phyloP scores from a whole-genome alignment of 1,139 yeast species.

The Geotrichum fermentans region DNA sequence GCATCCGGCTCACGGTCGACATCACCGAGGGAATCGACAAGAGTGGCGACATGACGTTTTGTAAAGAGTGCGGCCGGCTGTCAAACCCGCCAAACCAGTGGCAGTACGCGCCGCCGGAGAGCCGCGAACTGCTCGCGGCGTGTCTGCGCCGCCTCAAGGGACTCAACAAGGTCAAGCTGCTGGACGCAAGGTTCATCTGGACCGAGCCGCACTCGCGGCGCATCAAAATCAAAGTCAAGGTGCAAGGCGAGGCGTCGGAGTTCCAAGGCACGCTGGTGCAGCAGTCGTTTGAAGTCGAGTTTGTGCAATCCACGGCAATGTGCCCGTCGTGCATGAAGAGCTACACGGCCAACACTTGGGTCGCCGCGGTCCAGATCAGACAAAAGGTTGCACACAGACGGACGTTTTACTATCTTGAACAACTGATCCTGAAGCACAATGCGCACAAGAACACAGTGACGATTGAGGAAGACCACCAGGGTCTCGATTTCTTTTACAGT shows the following conservation, averaged over 20 bases:
- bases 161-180: constrained; percentile 73
- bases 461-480: constrained; percentile 88
- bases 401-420: constrained; percentile 92
- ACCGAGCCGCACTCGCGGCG: constrained; percentile 98
- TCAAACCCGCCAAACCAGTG: constrained; percentile 91
- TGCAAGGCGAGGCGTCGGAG: constrained; percentile 80
- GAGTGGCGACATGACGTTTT: constrained; percentile 83
- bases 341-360: constrained; percentile 95
- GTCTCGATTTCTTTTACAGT: constrained; percentile 87
- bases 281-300: constrained; percentile 94
- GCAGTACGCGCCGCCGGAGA: constrained; percentile 87
- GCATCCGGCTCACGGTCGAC: constrained; percentile 89
- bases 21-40: constrained; percentile 93
- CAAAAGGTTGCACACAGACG: constrained; percentile 97
- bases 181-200: constrained; percentile 96
- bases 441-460: constrained; percentile 93
- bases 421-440: constrained; percentile 82
- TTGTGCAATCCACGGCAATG: constrained; percentile 88
- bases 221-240: constrained; percentile 81
- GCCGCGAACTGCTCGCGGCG: constrained; percentile 83
- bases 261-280: constrained; percentile 86
- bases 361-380: constrained; percentile 96
- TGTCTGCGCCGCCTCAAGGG: constrained; percentile 89
- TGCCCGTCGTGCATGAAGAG: constrained; percentile 98
- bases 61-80: constrained; percentile 94